phyloP scores from a whole-genome alignment of 1,139 yeast genomes.

The Maudiozyma humilis region DNA sequence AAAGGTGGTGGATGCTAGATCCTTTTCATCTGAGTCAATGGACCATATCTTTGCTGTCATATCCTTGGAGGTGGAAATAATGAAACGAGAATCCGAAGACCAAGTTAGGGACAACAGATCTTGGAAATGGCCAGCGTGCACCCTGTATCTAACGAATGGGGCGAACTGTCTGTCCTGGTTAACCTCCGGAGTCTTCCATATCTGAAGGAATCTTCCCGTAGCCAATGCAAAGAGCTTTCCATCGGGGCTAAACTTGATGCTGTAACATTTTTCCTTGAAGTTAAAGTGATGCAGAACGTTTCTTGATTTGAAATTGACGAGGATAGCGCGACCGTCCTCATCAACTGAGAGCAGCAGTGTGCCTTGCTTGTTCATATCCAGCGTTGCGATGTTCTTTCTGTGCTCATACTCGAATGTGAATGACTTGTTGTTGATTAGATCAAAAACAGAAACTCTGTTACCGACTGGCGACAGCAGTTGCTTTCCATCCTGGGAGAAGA shows the following conservation, averaged over 20 bases:
- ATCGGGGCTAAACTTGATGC: slow-evolving; percentile 78
- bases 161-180: slow-evolving; percentile 80
- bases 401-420: slow-evolving; percentile 91
- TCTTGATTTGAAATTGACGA: slow-evolving; percentile 75
- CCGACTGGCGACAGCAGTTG: slow-evolving; percentile 87
- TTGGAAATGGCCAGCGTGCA: slow-evolving; percentile 87
- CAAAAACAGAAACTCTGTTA: slow-evolving; percentile 83
- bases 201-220: slow-evolving; percentile 71
- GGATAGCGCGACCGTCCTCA: slow-evolving; percentile 84
- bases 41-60: slow-evolving; percentile 85
- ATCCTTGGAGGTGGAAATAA: slow-evolving; percentile 82
- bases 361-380: slow-evolving; percentile 77
- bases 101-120: slow-evolving; percentile 74
- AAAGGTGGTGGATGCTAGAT: slow-evolving; percentile 67
- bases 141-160: slow-evolving; percentile 84
- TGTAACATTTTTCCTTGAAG: slow-evolving; percentile 70
- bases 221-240: slow-evolving; percentile 85
- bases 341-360: slow-evolving; percentile 81
- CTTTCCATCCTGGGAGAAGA: slow-evolving; percentile 84
- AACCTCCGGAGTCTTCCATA: slow-evolving; percentile 85
- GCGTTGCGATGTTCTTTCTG: slow-evolving; percentile 67
- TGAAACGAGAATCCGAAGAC: slow-evolving; percentile 85
- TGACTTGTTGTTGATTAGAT: slow-evolving; percentile 72
- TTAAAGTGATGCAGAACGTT: slow-evolving; percentile 93
- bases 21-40: slow-evolving; percentile 60